Evolutionary conservation across 352 stramenopile species (phyloP).

Genomic region (Phytophthora palmivora): DNA sequence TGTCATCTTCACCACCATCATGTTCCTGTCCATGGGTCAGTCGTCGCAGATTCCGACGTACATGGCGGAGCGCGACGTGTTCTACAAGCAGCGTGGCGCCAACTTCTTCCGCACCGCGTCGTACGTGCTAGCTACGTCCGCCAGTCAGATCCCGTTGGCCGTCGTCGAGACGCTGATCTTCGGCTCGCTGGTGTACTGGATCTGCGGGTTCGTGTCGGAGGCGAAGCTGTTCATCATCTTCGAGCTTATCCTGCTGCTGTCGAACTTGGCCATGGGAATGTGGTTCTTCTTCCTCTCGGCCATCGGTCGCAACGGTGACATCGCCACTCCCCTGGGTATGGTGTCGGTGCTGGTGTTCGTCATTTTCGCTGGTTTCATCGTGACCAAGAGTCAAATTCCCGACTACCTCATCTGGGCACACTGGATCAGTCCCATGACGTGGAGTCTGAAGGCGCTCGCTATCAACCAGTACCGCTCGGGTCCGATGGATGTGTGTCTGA

Average conservation of each 20-base stretch:
- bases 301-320: slow-evolving; percentile 27
- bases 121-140: slow-evolving; percentile 64
- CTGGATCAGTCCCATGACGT: slow-evolving; percentile 65
- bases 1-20: slow-evolving; percentile 70
- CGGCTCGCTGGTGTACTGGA: slow-evolving; percentile 84
- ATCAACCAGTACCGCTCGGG: slow-evolving; percentile 54
- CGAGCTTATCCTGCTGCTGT: slow-evolving; percentile 45
- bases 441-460: slow-evolving; percentile 48
- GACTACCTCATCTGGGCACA: slow-evolving; percentile 60
- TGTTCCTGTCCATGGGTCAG: slow-evolving; percentile 79
- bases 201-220: slow-evolving; percentile 63
- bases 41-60: slow-evolving; percentile 75
- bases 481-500: slow-evolving; percentile 41
- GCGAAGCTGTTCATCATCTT: slow-evolving; percentile 47
- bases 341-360: slow-evolving; percentile 52
- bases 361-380: slow-evolving; percentile 47
- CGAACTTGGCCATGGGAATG: slow-evolving; percentile 51
- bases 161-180: slow-evolving; percentile 77
- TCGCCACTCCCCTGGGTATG: slow-evolving; percentile 49
- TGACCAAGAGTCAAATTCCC: slow-evolving; percentile 48
- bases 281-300: slow-evolving; percentile 36
- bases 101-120: slow-evolving; percentile 76
- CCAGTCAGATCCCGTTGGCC: slow-evolving; percentile 45
- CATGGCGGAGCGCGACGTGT: slow-evolving; percentile 62
- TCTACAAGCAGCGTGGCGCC: slow-evolving; percentile 82